Percentiles rank a stretch among this genome's conserved stretches.
phyloP scores from a whole-genome alignment of 2,329 filamentous ascomycete species.

The Aspergillus tamarii region DNA sequence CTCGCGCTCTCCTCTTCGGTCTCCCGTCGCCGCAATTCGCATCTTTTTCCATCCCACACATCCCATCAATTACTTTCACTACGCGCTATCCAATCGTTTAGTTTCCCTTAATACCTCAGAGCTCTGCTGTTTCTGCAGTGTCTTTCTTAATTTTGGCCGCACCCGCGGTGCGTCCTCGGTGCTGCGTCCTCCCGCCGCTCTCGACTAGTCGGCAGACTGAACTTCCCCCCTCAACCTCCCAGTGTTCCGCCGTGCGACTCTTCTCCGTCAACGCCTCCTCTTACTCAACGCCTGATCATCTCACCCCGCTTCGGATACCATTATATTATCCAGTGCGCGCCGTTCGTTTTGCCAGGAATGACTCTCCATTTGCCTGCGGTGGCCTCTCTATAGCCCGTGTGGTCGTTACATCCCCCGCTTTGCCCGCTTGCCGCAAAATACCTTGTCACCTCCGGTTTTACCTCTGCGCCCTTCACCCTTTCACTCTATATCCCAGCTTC shows the following conservation, averaged over 20 bases:
- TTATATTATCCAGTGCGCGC: slow-evolving; percentile 30
- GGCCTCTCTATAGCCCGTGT: slow-evolving; percentile 45
- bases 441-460: slow-evolving; percentile 27
- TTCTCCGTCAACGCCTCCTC: slow-evolving; percentile 28
- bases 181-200: slow-evolving; percentile 23
- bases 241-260: slow-evolving; percentile 28
- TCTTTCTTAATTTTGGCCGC: slow-evolving; percentile 14
- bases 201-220: slow-evolving; percentile 26
- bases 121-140: not conserved
- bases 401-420: slow-evolving; percentile 47
- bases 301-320: slow-evolving; percentile 22
- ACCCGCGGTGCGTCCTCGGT: slow-evolving; percentile 23
- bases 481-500: slow-evolving; percentile 8
- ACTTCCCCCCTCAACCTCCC: slow-evolving; percentile 27
- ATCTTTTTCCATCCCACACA: slow-evolving; percentile 9
- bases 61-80: slow-evolving; percentile 6
- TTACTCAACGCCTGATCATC: slow-evolving; percentile 22
- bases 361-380: slow-evolving; percentile 40
- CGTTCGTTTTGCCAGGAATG: slow-evolving; percentile 42
- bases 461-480: slow-evolving; percentile 16
- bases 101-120: slow-evolving; percentile 1
- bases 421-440: slow-evolving; percentile 41
- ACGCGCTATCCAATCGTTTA: slow-evolving; percentile 14
- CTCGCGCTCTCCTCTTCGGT: slow-evolving; percentile 19
- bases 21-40: slow-evolving; percentile 19